These are phyloP conservation scores for Solanum tacnaense DNA, from an alignment of 257 asterid genomes.

Conservation along the genomic window DNA sequence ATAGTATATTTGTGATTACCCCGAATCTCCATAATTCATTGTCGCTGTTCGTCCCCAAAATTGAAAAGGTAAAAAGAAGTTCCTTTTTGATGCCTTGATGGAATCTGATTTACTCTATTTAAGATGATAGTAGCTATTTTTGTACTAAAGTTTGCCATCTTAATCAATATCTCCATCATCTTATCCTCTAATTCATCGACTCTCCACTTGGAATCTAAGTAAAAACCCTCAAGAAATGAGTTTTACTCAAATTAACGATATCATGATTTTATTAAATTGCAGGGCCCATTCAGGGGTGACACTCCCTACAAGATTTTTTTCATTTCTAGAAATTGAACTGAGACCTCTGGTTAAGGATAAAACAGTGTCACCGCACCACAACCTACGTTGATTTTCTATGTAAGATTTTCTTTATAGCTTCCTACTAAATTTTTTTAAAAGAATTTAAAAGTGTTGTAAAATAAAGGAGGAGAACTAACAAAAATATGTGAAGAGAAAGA, in stretches of 20 bases:
- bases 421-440: background rate
- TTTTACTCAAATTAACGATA: too few species aligned
- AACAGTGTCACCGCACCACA: too few species aligned
- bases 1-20: background rate
- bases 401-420: background rate
- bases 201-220: background rate
- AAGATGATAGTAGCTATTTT: background rate
- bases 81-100: background rate
- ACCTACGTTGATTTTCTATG: too few species aligned
- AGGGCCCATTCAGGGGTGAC: too few species aligned
- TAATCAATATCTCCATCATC: background rate
- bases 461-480: background rate
- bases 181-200: background rate
- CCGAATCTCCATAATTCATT: background rate
- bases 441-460: background rate
- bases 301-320: too few species aligned
- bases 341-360: too few species aligned
- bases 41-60: background rate
- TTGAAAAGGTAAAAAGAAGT: background rate
- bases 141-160: background rate
- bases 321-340: too few species aligned
- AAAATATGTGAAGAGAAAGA: background rate
- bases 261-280: background rate
- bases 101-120: background rate
- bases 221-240: background rate